phyloP scores from a whole-genome alignment of 2,329 filamentous ascomycete genomes.

The Xylaria multiplex region DNA sequence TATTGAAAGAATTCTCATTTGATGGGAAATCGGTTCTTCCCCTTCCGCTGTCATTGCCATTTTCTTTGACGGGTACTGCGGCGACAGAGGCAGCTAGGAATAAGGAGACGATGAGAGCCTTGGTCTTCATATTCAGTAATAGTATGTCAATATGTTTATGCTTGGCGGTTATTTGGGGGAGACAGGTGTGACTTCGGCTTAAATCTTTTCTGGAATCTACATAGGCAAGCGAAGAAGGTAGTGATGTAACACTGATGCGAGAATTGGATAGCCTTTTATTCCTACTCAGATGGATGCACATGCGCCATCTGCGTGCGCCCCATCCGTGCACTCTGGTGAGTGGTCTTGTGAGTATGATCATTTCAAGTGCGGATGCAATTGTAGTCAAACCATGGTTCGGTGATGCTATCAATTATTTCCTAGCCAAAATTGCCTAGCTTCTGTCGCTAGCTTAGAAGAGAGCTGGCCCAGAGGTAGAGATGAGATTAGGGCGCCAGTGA shows the following conservation, averaged over 20 bases:
- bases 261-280: neutral
- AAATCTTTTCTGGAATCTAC: neutral
- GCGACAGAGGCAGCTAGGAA: constrained; percentile 14
- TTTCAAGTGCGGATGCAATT: neutral
- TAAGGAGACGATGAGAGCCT: constrained; percentile 10
- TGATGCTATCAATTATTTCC: neutral
- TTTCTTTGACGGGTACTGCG: constrained; percentile 7
- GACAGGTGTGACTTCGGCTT: neutral
- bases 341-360: neutral
- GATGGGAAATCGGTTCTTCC: neutral
- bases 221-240: neutral
- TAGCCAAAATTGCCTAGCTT: neutral
- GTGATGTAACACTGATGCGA: neutral
- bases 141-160: neutral
- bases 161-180: neutral
- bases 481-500: neutral
- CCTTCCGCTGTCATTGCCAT: neutral
- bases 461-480: neutral
- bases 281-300: no score
- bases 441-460: no score
- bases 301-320: neutral
- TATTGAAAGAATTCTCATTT: neutral
- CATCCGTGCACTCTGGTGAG: no score
- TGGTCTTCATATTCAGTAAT: constrained; percentile 19
- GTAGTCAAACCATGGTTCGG: neutral